Evolutionary conservation across 2,329 filamentous ascomycete species (phyloP), one percentile per base, ranked within the genome.

Genomic region (Fusarium humuli): DNA sequence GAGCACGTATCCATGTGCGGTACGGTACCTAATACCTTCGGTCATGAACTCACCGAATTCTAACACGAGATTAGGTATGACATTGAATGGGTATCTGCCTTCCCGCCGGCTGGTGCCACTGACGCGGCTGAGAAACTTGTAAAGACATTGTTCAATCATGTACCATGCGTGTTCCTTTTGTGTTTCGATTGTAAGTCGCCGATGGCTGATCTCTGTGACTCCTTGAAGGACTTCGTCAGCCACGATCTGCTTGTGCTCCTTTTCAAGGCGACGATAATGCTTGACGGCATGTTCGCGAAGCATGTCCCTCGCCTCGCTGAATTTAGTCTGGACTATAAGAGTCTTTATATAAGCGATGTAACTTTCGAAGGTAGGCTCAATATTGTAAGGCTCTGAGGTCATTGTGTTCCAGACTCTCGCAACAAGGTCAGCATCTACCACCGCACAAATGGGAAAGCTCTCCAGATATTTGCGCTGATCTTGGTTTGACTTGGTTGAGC

Each of bases 361-460:
- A 77, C 91, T 86, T 16, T 84, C 79, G 63, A 92, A 84, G 1
- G 82, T 86, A 0, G 90, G 89, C 10, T 80, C 69, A 49, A 90
- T 76, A 58, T 84, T 83, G 79, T 89, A 88, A 0, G 88, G 87
- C n/a, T 80, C 76, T 6, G 83, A 81, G 0, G 81, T 87, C 87
- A 93, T 91, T 22, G 83, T 84, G 0, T 85, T 63, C 83, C 87
- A 92, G 22, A 94, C 76, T 7, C 81, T 76, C 41, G 83, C 75
- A 7, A 91, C 78, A n/a, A 86, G 81, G 5, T 79, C 66, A 5
- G 74, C 48, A 0, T 81, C 76, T 10, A 90, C 65, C 57, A 80
- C 29, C 47, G 79, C 78, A 44, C 73, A 66, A 2, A 41, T 20
- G 37, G 55, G 29, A 44, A 79, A 68, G 46, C 53, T 76, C 3